Base-by-base conservation (phyloP, 1,139 yeast species). In the Lodderomyces oxycetoniae region DNA sequence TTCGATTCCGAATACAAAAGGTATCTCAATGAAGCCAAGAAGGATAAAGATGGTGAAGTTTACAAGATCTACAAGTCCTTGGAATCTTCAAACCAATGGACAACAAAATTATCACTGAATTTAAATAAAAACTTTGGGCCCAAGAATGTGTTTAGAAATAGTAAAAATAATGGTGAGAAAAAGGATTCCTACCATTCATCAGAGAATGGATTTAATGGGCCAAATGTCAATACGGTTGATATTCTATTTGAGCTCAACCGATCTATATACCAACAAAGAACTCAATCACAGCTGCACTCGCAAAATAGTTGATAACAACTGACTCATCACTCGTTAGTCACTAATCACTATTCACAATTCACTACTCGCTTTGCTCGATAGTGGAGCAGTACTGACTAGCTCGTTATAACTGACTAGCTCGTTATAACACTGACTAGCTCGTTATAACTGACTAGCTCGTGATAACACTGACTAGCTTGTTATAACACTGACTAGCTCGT, bases 81-180 rank as follows among this genome's bases (percentile, higher is more conserved):
- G 26, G 59, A 55, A 20, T 36, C 54, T 4, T 43, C 52, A n/a
- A 45, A 49, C n/a, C 53, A 45, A 33, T 55, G 59, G 59, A 52
- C 42, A 28, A 44, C 46, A 11, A 46, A 44, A 21, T 28, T 34
- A 8, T 23, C 33, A 16, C 31, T 38, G 31, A 35, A 29, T 20
- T 38, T 47, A 9, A 44, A 40, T 23, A 45, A 42, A 14, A 24
- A 24, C 26, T n/a, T n/a, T n/a, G n/a, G n/a, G n/a, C 26, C 9
- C 7, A 24, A 24, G 14, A 24, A 24, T 24, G 53, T 45, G n/a
- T 41, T 46, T n/a, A 31, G 48, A 27, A 46, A 43, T 29, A 11
- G 12, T 14, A 24, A 24, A 14, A 10, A 10, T 24, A 12, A 12
- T n/a, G 14, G 14, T 6, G n/a, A n/a, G n/a, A n/a, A n/a, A n/a